phyloP scores from a whole-genome alignment of 1,284 basidiomycete genomes.

The Pterula multifida region DNA sequence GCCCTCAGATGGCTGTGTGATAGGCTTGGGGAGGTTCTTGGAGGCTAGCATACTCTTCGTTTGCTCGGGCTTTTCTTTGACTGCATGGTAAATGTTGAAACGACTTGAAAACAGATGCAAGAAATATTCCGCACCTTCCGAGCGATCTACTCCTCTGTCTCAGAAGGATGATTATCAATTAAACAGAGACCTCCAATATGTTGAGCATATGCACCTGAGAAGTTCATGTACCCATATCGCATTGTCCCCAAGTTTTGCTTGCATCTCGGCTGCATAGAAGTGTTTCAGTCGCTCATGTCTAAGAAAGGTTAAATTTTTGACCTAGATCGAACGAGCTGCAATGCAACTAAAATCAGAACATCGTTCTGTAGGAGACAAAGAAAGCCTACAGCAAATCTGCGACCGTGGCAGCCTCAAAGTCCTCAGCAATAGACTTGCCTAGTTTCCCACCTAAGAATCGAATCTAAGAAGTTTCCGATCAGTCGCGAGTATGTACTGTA shows the following conservation, averaged over 20 bases:
- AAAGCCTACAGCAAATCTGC: slow-evolving; percentile 71
- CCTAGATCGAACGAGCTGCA: neutral
- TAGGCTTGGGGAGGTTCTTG: slow-evolving; percentile 77
- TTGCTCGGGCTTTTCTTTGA: slow-evolving; percentile 73
- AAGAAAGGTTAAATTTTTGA: too few species aligned
- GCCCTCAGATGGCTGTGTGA: slow-evolving; percentile 64
- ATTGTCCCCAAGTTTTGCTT: slow-evolving; percentile 73
- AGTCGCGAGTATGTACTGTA: slow-evolving; percentile 5
- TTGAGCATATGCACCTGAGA: slow-evolving; percentile 34
- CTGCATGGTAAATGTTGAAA: slow-evolving; percentile 25
- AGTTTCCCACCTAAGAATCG: slow-evolving; percentile 93
- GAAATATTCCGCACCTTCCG: slow-evolving; percentile 51
- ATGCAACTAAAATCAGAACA: slow-evolving; percentile 1
- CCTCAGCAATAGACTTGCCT: slow-evolving; percentile 75
- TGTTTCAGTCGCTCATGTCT: too few species aligned
- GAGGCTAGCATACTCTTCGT: slow-evolving; percentile 91
- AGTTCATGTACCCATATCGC: slow-evolving; percentile 89
- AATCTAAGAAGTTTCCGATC: slow-evolving; percentile 43
- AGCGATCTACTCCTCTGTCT: slow-evolving; percentile 81
- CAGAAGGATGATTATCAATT: too few species aligned
- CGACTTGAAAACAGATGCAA: slow-evolving; percentile 6
- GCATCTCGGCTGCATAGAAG: slow-evolving; percentile 65
- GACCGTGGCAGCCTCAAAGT: slow-evolving; percentile 83
- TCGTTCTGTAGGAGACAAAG: neutral
- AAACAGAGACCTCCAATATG: slow-evolving; percentile 6